phyloP scores from a whole-genome alignment of 192 early-diverging fungal species.

The Coemansia sp. region DNA sequence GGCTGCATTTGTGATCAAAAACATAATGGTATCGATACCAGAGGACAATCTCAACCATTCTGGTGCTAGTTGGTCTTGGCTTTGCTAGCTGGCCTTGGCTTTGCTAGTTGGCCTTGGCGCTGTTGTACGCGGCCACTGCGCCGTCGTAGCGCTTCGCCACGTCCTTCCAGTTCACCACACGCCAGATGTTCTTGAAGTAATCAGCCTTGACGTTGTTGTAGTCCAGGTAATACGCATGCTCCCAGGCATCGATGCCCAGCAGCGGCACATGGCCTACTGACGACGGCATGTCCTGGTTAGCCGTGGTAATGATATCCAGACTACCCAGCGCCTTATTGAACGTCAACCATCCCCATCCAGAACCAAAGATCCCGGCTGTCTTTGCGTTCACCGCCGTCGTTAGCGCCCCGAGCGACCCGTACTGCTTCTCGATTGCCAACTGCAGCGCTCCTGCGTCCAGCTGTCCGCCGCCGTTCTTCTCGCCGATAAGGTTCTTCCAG shows the following conservation, averaged over 20 bases:
- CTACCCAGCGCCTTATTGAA: conserved; percentile 76
- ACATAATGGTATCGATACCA: too few species aligned
- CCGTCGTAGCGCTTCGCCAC: conserved; percentile 83
- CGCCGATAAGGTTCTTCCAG: conserved; percentile 92
- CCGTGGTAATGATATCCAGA: conserved; percentile 83
- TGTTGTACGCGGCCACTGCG: conserved; percentile 37
- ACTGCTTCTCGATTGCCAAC: conserved; percentile 76
- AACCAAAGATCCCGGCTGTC: conserved; percentile 85
- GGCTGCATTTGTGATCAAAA: too few species aligned
- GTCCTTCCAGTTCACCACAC: conserved; percentile 97
- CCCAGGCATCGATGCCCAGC: conserved; percentile 94
- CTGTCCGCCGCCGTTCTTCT: conserved; percentile 75
- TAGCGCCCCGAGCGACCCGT: conserved; percentile 83
- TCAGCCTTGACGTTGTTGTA: conserved; percentile 98
- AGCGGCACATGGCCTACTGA: conserved; percentile 72
- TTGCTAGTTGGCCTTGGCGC: too few species aligned
- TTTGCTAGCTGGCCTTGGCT: too few species aligned
- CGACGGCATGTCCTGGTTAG: conserved; percentile 79
- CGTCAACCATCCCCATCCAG: conserved; percentile 97
- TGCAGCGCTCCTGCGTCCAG: conserved; percentile 61
- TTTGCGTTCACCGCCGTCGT: conserved; percentile 71
- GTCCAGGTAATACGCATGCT: conserved; percentile 96
- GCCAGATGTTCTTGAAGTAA: conserved; percentile 94
- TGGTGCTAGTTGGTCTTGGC: too few species aligned
- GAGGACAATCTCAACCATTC: too few species aligned